Conservation (phyloP, 176 grass and related monocot genomes). For the Echinochloa phyllopogon region DNA sequence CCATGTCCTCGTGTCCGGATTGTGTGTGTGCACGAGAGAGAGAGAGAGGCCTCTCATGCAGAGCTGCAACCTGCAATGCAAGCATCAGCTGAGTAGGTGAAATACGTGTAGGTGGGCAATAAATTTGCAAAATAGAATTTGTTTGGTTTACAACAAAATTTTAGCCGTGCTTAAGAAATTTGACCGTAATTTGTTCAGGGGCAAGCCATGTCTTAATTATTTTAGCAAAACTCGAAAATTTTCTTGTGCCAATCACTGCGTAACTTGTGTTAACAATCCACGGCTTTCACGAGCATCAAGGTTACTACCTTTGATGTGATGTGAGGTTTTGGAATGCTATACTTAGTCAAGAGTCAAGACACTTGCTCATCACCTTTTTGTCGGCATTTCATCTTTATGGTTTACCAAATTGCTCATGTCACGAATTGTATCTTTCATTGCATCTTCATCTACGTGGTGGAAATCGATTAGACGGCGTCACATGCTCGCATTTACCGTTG, state of each 20-base stretch:
- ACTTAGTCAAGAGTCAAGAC: not conserved
- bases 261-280: not conserved
- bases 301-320: not conserved
- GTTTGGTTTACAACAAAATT: not conserved
- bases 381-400: not conserved
- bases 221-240: not conserved
- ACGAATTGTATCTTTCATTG: not conserved
- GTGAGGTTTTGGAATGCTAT: conserved; percentile 1
- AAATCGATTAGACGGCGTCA: not conserved
- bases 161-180: not conserved
- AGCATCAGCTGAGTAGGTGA: not conserved
- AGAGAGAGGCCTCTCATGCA: not conserved
- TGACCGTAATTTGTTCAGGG: not conserved
- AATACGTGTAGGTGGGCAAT: conserved; percentile 22
- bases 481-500: not conserved
- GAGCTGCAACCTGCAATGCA: conserved; percentile 7
- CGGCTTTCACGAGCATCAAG: not conserved
- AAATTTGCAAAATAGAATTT: not conserved
- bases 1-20: not conserved
- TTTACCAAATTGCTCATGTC: not conserved
- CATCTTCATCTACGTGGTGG: not conserved
- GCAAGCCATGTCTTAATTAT: not conserved
- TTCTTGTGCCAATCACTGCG: not conserved
- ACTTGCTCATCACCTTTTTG: not conserved
- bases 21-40: not conserved